phyloP scores from a whole-genome alignment of 2,329 filamentous ascomycete species.

The Ceratocystis huliohia region DNA sequence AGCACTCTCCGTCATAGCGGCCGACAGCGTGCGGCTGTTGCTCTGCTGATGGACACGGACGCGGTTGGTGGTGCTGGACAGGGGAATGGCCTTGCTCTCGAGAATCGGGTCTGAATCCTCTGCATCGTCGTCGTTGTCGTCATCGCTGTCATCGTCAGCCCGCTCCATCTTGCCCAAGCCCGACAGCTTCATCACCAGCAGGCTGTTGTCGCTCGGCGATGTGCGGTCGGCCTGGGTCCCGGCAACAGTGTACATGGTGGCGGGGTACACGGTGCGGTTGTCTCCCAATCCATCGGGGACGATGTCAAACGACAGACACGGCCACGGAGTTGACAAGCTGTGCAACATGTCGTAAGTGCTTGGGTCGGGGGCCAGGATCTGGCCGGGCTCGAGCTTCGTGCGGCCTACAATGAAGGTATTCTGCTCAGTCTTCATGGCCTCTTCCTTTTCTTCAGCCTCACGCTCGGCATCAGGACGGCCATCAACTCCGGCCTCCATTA shows the following conservation, averaged over 20 bases:
- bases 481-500: slow-evolving; percentile 87
- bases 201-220: slow-evolving; percentile 71
- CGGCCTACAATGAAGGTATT: slow-evolving; percentile 92
- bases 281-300: slow-evolving; percentile 76
- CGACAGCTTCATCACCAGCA: slow-evolving; percentile 94
- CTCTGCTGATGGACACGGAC: slow-evolving; percentile 77
- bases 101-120: slow-evolving; percentile 79
- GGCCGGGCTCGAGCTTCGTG: slow-evolving; percentile 78
- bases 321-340: slow-evolving; percentile 86
- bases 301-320: slow-evolving; percentile 91
- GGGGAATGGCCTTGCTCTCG: slow-evolving; percentile 78
- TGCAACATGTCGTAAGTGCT: slow-evolving; percentile 98
- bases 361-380: slow-evolving; percentile 79
- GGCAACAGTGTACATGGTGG: slow-evolving; percentile 86
- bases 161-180: slow-evolving; percentile 78
- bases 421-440: slow-evolving; percentile 86
- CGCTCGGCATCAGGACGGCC: slow-evolving; percentile 83
- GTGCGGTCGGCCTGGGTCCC: slow-evolving; percentile 79
- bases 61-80: slow-evolving; percentile 82
- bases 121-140: slow-evolving; percentile 55
- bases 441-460: slow-evolving; percentile 74
- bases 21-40: slow-evolving; percentile 70
- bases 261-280: slow-evolving; percentile 82
- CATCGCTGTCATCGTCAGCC: slow-evolving; percentile 49
- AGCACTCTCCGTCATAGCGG: slow-evolving; percentile 81